Evolutionary conservation across 176 grass and related monocot genomes (phyloP).

Genomic region (Tillandsia leiboldiana): DNA sequence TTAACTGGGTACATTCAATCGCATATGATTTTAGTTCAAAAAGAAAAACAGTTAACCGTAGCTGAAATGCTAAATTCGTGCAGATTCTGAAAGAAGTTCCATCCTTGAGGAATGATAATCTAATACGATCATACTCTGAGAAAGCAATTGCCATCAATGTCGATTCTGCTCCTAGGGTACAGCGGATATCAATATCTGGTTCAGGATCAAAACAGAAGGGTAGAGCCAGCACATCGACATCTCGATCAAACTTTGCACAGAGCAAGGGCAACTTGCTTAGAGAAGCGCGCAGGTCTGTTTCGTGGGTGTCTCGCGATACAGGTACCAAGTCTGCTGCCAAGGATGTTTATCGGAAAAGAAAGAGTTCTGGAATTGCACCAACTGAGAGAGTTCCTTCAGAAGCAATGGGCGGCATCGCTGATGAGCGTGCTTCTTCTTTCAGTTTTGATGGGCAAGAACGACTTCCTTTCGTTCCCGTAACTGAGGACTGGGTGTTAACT

Average conservation of each 20-base stretch:
- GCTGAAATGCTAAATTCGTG: background rate
- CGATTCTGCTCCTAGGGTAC: slow-evolving; percentile 50
- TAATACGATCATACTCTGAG: slow-evolving; percentile 73
- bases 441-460: slow-evolving; percentile 67
- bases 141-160: slow-evolving; percentile 75
- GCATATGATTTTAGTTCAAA: background rate
- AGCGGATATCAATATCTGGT: slow-evolving; percentile 42
- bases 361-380: slow-evolving; percentile 55
- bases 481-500: slow-evolving; percentile 89
- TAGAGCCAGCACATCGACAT: slow-evolving; percentile 37
- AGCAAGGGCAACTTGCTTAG: slow-evolving; percentile 84
- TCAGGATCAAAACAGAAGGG: slow-evolving; percentile 60
- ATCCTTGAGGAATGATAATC: slow-evolving; percentile 73
- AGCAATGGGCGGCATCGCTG: slow-evolving; percentile 41
- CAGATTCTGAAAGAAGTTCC: slow-evolving; percentile 96
- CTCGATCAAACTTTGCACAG: slow-evolving; percentile 73
- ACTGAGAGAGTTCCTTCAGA: slow-evolving; percentile 56
- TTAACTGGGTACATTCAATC: no score
- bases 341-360: slow-evolving; percentile 69
- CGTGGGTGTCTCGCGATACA: slow-evolving; percentile 73
- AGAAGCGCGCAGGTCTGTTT: slow-evolving; percentile 80
- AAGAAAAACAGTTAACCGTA: background rate
- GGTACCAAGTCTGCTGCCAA: slow-evolving; percentile 40
- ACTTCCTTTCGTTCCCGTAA: slow-evolving; percentile 65
- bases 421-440: slow-evolving; percentile 43